These are phyloP conservation scores for Trichoderma brevicompactum DNA, from an alignment of 2,329 filamentous ascomycete species.

Conservation along the genomic window DNA sequence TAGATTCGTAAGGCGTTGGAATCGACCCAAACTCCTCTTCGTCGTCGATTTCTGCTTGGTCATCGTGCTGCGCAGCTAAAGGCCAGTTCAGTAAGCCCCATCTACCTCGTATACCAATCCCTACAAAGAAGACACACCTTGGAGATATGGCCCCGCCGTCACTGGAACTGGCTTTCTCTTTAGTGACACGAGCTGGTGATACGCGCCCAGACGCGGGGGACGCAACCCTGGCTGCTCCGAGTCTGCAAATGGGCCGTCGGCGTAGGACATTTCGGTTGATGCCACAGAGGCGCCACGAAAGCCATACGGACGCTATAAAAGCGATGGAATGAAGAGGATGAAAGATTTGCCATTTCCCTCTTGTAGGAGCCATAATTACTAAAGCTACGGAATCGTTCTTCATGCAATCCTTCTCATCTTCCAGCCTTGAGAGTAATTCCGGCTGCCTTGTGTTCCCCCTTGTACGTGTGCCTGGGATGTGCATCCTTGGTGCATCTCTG, in stretches of 20 bases:
- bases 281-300: not conserved
- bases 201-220: slow-evolving; percentile 17
- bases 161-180: slow-evolving; percentile 13
- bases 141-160: slow-evolving; percentile 18
- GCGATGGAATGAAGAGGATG: not conserved
- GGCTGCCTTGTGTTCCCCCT: not conserved
- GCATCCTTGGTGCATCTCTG: slow-evolving; percentile 16
- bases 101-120: not conserved
- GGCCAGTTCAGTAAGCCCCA: not conserved
- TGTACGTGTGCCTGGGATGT: slow-evolving; percentile 1
- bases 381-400: not conserved
- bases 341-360: not conserved
- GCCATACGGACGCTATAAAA: not conserved
- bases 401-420: not conserved
- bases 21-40: slow-evolving; percentile 2
- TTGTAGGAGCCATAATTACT: not conserved
- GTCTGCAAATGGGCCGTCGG: not conserved
- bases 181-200: slow-evolving; percentile 21
- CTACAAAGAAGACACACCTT: slow-evolving; percentile 1
- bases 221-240: not conserved
- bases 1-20: slow-evolving; percentile 5
- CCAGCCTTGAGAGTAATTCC: not conserved
- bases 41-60: not conserved
- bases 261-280: not conserved
- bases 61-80: slow-evolving; percentile 13